Evolutionary conservation across 1,284 basidiomycete species (phyloP).

Genomic region (Ceratobasidium papillatum): DNA sequence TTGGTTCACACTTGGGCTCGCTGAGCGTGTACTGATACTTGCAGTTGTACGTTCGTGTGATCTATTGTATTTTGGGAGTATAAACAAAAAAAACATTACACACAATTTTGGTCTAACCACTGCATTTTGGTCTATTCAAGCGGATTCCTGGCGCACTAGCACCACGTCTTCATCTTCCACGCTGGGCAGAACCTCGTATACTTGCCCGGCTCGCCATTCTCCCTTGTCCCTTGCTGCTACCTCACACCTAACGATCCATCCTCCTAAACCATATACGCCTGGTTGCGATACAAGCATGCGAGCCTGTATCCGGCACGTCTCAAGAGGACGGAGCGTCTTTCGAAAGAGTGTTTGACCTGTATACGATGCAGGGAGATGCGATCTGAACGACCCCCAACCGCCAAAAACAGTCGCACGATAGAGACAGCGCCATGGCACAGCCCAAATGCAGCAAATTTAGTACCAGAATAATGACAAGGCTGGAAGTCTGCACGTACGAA

Average conservation of each 20-base stretch:
- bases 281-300: constrained; percentile 68
- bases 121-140: constrained; percentile 1
- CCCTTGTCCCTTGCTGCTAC: constrained; percentile 26
- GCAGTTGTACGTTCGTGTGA: not conserved
- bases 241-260: constrained; percentile 58
- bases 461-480: not conserved
- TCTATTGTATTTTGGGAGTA: constrained; percentile 15
- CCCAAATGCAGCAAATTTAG: constrained; percentile 4
- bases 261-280: constrained; percentile 68
- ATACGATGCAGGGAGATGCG: constrained; percentile 62
- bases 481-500: constrained; percentile 11
- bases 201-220: constrained; percentile 25
- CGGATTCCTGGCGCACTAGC: not conserved
- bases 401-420: constrained; percentile 27
- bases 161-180: constrained; percentile 5
- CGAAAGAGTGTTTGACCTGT: constrained; percentile 68
- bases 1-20: not conserved
- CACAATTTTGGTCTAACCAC: not conserved
- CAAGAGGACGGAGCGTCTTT: constrained; percentile 62
- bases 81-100: not conserved
- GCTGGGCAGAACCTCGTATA: not conserved
- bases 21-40: not conserved
- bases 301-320: constrained; percentile 57
- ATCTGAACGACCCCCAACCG: constrained; percentile 48
- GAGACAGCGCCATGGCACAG: not conserved